Percentiles rank a stretch among this genome's conserved stretches.
Conservation (phyloP, 1,284 basidiomycete genomes). For the Bjerkandera adusta region DNA sequence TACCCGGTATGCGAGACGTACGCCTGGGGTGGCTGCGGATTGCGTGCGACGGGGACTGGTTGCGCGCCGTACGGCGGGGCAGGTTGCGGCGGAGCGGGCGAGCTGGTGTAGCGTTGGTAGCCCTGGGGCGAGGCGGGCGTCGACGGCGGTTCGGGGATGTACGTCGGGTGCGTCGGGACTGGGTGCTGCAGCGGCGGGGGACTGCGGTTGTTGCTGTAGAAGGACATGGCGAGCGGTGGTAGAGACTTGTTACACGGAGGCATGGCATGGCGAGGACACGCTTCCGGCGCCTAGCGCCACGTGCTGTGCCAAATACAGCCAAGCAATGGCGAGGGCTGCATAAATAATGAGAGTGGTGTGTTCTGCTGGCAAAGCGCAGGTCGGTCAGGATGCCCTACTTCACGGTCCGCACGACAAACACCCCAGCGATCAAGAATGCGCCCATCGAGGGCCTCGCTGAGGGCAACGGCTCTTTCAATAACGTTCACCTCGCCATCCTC, state of each 20-base stretch:
- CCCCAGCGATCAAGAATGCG: conserved; percentile 78
- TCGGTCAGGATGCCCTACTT: conserved; percentile 41
- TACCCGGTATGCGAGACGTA: conserved; percentile 28
- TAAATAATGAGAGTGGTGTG: conserved; percentile 10
- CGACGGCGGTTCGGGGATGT: conserved; percentile 85
- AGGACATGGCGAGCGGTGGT: conserved; percentile 33
- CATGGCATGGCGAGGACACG: too few species aligned
- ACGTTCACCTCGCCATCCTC: conserved; percentile 75
- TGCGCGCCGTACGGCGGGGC: conserved; percentile 36
- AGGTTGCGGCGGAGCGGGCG: conserved; percentile 37
- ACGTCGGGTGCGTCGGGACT: conserved; percentile 86
- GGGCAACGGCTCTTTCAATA: conserved; percentile 84
- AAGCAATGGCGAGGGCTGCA: conserved; percentile 10
- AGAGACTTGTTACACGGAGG: not conserved
- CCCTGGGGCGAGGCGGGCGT: conserved; percentile 76
- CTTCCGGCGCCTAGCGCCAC: not conserved
- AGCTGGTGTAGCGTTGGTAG: conserved; percentile 74
- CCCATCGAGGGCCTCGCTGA: conserved; percentile 83
- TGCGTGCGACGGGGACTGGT: conserved; percentile 31
- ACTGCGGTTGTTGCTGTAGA: conserved; percentile 51
- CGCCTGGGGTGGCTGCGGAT: conserved; percentile 24
- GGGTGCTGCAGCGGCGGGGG: conserved; percentile 87
- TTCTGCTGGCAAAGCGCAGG: conserved; percentile 10
- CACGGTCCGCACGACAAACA: conserved; percentile 54
- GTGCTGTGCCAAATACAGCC: conserved; percentile 13